Percentiles rank a stretch among this genome's conserved stretches.
Conservation (phyloP, 78 protist species). For the Guillardia theta region DNA sequence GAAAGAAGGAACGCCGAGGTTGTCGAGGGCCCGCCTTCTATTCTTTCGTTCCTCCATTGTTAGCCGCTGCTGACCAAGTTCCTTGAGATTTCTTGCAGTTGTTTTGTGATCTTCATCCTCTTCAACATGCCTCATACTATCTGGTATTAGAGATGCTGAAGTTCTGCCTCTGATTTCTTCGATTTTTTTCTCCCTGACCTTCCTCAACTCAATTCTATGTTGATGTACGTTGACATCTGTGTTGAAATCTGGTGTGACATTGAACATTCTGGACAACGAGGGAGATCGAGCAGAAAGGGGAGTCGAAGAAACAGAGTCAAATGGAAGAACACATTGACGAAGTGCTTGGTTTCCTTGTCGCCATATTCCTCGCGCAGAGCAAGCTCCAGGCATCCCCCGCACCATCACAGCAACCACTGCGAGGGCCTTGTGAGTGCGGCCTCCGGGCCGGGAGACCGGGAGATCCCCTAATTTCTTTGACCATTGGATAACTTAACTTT, state of each 20-base stretch:
- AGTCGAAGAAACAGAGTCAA: no score
- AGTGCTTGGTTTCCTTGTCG: no score
- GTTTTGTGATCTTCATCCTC: neutral
- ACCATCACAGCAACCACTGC: no score
- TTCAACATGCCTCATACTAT: neutral
- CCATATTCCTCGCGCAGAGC: no score
- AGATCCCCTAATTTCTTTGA: no score
- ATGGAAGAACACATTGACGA: no score
- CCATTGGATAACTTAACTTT: no score
- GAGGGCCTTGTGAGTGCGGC: no score
- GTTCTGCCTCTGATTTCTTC: neutral
- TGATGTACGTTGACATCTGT: neutral
- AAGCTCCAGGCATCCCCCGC: no score
- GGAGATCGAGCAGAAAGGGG: no score
- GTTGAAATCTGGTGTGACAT: neutral
- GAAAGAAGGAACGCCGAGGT: slow-evolving; percentile 21
- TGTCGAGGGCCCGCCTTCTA: slow-evolving; percentile 42
- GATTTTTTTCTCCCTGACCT: neutral
- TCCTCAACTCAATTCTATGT: neutral
- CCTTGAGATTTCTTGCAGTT: neutral
- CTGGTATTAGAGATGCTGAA: neutral
- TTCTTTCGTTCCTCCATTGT: neutral
- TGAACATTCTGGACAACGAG: no score
- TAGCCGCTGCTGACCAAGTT: neutral
- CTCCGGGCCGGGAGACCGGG: no score